Evolutionary conservation across 352 stramenopile species (phyloP).

Genomic region (Phytopythium sindhum): DNA sequence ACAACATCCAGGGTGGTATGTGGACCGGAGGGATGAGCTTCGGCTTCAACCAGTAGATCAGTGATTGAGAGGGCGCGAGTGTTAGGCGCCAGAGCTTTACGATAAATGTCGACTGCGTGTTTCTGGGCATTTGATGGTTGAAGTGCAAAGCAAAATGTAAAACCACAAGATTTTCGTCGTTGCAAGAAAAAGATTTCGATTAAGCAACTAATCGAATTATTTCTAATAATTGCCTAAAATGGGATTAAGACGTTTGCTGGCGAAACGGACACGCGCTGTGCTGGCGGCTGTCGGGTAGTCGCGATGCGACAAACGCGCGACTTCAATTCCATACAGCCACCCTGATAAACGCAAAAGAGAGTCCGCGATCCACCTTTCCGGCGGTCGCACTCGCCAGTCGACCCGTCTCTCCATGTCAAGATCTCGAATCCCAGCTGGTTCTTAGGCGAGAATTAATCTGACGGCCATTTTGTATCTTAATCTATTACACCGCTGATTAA

Average conservation of each 20-base stretch:
- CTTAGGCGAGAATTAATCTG: background rate
- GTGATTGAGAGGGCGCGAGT: background rate
- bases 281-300: background rate
- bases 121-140: background rate
- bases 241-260: background rate
- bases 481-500: background rate
- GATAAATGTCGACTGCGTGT: background rate
- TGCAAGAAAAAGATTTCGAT: background rate
- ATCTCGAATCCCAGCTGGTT: background rate
- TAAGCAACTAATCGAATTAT: background rate
- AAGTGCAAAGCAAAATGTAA: background rate
- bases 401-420: background rate
- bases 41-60: conserved; percentile 2
- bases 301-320: background rate
- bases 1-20: conserved; percentile 3
- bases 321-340: background rate
- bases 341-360: background rate
- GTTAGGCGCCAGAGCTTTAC: background rate
- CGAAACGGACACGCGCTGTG: background rate
- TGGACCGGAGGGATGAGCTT: conserved; percentile 4
- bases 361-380: background rate
- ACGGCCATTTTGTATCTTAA: background rate
- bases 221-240: background rate
- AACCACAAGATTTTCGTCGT: background rate
- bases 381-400: background rate